Evolutionary conservation across 495 filamentous ascomycete species (phyloP).

Genomic region (Neurospora tetrasperma): DNA sequence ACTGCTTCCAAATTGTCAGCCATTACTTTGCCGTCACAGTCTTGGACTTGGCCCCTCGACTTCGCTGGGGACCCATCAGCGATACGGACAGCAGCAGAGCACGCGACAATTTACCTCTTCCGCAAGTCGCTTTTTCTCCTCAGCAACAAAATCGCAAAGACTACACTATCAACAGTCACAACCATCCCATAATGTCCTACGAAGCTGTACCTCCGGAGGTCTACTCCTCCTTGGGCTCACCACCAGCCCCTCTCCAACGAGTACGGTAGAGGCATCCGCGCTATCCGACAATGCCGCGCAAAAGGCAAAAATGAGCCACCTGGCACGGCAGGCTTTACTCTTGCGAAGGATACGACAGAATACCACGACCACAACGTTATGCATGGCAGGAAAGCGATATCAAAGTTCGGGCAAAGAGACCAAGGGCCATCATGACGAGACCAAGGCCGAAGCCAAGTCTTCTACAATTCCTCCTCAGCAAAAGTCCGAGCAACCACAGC

Average conservation of each 20-base stretch:
- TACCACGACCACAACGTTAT: conserved; percentile 11
- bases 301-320: conserved; percentile 26
- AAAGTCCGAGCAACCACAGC: conserved; percentile 8
- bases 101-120: not conserved
- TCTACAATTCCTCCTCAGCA: conserved; percentile 6
- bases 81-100: conserved; percentile 2
- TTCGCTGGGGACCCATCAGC: not conserved
- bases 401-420: conserved; percentile 10
- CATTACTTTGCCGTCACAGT: conserved; percentile 6
- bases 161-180: conserved; percentile 4
- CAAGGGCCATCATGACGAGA: conserved; percentile 18
- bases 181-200: conserved; percentile 20
- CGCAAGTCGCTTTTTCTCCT: conserved; percentile 4
- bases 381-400: conserved; percentile 13
- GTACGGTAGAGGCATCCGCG: conserved; percentile 28
- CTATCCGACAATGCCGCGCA: conserved; percentile 22
- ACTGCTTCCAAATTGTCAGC: conserved; percentile 20
- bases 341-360: not conserved
- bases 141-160: conserved; percentile 8
- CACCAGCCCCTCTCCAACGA: conserved; percentile 29
- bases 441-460: conserved; percentile 6
- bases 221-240: conserved; percentile 28
- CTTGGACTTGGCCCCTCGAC: conserved; percentile 6
- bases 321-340: conserved; percentile 30
- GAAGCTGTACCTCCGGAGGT: conserved; percentile 35